phyloP scores from a whole-genome alignment of 805 yeast genomes.

The Metschnikowia drakensbergensis region DNA sequence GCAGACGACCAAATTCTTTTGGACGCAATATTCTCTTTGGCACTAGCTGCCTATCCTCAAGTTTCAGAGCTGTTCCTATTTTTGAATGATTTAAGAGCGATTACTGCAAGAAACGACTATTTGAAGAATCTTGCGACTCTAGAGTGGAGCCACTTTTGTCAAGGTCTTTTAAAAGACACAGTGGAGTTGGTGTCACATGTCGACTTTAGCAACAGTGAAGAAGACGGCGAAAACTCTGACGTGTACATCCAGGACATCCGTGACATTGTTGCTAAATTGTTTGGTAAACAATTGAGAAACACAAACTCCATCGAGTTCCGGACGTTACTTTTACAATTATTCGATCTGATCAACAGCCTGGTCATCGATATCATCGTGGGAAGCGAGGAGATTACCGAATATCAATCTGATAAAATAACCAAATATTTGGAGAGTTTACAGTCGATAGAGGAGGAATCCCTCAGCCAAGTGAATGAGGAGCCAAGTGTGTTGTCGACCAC shows the following conservation, averaged over 20 bases:
- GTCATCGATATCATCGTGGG: slow-evolving; percentile 24
- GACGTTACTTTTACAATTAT: slow-evolving; percentile 22
- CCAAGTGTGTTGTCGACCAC: slow-evolving; percentile 9
- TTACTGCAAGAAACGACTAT: slow-evolving; percentile 15
- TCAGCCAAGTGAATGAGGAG: slow-evolving; percentile 11
- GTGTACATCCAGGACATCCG: slow-evolving; percentile 20
- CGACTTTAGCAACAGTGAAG: slow-evolving; percentile 16
- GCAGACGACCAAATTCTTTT: slow-evolving; percentile 20
- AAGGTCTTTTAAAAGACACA: slow-evolving; percentile 19
- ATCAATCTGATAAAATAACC: slow-evolving; percentile 30
- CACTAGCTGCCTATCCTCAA: slow-evolving; percentile 32
- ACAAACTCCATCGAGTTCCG: slow-evolving; percentile 30
- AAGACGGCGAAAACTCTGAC: slow-evolving; percentile 9
- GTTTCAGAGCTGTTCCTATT: slow-evolving; percentile 31
- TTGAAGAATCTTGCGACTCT: slow-evolving; percentile 18
- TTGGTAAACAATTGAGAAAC: slow-evolving; percentile 20
- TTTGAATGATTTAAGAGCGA: slow-evolving; percentile 32
- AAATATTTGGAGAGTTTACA: slow-evolving; percentile 20
- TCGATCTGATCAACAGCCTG: slow-evolving; percentile 30
- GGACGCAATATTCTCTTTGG: slow-evolving; percentile 29
- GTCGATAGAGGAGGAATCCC: slow-evolving; percentile 4
- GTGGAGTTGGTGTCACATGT: slow-evolving; percentile 15
- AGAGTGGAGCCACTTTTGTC: slow-evolving; percentile 21
- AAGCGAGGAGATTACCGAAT: slow-evolving; percentile 33
- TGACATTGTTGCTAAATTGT: slow-evolving; percentile 12